A percentile compares a stretch with the other conserved stretches of the same genome.
These are phyloP conservation scores for Knufia fluminis DNA, from an alignment of 2,329 filamentous ascomycete genomes.

Conservation along the genomic window DNA sequence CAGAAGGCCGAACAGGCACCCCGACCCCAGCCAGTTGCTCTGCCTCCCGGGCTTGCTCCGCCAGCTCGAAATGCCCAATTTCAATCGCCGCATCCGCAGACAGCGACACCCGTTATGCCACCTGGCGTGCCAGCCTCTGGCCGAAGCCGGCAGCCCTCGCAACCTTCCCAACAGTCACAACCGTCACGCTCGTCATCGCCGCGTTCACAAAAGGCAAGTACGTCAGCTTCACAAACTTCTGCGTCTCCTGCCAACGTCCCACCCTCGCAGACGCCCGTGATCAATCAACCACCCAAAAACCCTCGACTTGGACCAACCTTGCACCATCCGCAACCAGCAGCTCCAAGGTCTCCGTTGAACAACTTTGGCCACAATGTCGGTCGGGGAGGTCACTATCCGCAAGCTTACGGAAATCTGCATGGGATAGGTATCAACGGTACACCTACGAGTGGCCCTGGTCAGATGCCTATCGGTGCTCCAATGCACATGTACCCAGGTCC, in stretches of 20 bases:
- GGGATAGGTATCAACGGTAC: conserved; percentile 51
- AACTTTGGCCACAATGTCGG: conserved; percentile 36
- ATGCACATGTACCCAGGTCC: conserved; percentile 44
- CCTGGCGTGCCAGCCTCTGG: conserved; percentile 70
- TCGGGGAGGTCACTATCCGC: conserved; percentile 47
- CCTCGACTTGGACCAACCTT: conserved; percentile 41
- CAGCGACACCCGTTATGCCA: conserved; percentile 73
- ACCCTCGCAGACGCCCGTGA: conserved; percentile 55
- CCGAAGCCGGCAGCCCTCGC: conserved; percentile 65
- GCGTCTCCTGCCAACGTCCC: conserved; percentile 52
- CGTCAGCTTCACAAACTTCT: conserved; percentile 55
- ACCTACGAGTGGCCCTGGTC: conserved; percentile 45
- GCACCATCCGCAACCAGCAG: conserved; percentile 50
- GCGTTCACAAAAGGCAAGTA: conserved; percentile 37
- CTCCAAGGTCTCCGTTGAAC: conserved; percentile 57
- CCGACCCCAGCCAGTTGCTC: conserved; percentile 21
- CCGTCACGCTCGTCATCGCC: conserved; percentile 64
- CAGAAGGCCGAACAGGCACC: conserved; percentile 32
- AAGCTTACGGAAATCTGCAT: conserved; percentile 42
- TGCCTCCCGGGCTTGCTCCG: conserved; percentile 45
- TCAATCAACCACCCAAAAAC: conserved; percentile 55
- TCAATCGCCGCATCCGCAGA: conserved; percentile 68
- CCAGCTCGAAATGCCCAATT: conserved; percentile 45
- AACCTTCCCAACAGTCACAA: conserved; percentile 75
- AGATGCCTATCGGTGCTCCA: conserved; percentile 44